Conservation (phyloP, 331 rosid genomes). For the Erythrophleum ivorense region DNA sequence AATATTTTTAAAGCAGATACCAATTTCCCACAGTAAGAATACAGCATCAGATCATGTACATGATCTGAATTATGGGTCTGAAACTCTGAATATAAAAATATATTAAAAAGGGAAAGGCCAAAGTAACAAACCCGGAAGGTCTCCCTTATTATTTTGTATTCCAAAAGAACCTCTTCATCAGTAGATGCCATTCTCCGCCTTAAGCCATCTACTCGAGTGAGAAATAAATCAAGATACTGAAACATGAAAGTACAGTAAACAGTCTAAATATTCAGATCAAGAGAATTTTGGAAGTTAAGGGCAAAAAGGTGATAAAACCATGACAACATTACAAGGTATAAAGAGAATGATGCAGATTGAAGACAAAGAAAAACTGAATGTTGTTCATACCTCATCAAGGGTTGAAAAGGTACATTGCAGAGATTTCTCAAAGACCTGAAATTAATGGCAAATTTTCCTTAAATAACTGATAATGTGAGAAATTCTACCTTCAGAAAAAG, state of each 20-base stretch:
- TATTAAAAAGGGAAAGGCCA: not conserved
- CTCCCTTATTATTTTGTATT: conserved; percentile 64
- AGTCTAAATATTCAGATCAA: conserved; percentile 17
- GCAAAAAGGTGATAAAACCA: conserved; percentile 7
- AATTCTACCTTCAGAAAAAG: conserved; percentile 10
- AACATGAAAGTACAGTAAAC: conserved; percentile 32
- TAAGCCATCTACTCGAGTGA: conserved; percentile 88
- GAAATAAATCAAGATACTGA: conserved; percentile 87
- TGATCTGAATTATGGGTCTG: not conserved
- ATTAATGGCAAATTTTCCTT: conserved; percentile 32
- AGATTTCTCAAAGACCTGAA: conserved; percentile 86
- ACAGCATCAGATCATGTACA: conserved; percentile 1
- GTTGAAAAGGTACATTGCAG: conserved; percentile 68
- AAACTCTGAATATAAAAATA: conserved; percentile 10
- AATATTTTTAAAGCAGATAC: not conserved
- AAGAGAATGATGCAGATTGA: conserved; percentile 6
- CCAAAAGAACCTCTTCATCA: conserved; percentile 55
- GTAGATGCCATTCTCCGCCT: conserved; percentile 74
- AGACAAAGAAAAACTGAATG: conserved; percentile 12
- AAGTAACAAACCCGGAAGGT: conserved; percentile 76
- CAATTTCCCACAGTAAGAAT: not conserved
- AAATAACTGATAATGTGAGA: conserved; percentile 20
- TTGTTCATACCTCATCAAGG: conserved; percentile 67
- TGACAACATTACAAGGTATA: conserved; percentile 10
- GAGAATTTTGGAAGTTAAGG: conserved; percentile 19